Evolutionary conservation across 192 early-diverging fungal genomes (phyloP).

Genomic region (Gamsiella multidivaricata): DNA sequence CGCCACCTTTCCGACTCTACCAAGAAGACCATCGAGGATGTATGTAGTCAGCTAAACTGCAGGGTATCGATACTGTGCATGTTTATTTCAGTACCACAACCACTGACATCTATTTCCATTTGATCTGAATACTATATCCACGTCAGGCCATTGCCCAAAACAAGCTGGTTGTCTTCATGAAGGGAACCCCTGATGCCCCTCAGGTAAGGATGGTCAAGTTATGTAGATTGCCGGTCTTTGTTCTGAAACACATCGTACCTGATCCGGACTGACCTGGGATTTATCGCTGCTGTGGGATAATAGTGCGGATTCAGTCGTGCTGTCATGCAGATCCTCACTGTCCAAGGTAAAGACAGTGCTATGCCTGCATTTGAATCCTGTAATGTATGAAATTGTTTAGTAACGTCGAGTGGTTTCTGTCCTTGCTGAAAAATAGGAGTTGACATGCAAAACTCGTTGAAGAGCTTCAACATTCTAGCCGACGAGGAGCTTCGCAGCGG

Average conservation of each 20-base stretch:
- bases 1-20: slow-evolving; percentile 53
- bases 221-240: neutral
- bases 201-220: slow-evolving; percentile 60
- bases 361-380: neutral
- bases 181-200: slow-evolving; percentile 93
- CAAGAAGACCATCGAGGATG: slow-evolving; percentile 57
- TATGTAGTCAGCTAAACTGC: slow-evolving; percentile 8
- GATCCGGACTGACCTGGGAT: neutral
- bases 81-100: too few relatives aligned
- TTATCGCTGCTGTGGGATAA: neutral
- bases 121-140: neutral
- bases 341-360: slow-evolving; percentile 67
- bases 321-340: slow-evolving; percentile 89
- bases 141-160: slow-evolving; percentile 69
- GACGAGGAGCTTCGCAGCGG: slow-evolving; percentile 92
- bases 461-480: slow-evolving; percentile 85
- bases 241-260: neutral
- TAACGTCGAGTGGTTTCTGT: too few relatives aligned
- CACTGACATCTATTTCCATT: neutral
- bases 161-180: slow-evolving; percentile 94
- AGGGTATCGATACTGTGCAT: neutral
- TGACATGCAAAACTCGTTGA: slow-evolving; percentile 69
- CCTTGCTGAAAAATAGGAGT: slow-evolving; percentile 68
- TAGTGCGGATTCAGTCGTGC: slow-evolving; percentile 95
- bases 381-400: neutral